Conservation (phyloP, 2,329 filamentous ascomycete genomes). For the Aspergillus sp. region DNA sequence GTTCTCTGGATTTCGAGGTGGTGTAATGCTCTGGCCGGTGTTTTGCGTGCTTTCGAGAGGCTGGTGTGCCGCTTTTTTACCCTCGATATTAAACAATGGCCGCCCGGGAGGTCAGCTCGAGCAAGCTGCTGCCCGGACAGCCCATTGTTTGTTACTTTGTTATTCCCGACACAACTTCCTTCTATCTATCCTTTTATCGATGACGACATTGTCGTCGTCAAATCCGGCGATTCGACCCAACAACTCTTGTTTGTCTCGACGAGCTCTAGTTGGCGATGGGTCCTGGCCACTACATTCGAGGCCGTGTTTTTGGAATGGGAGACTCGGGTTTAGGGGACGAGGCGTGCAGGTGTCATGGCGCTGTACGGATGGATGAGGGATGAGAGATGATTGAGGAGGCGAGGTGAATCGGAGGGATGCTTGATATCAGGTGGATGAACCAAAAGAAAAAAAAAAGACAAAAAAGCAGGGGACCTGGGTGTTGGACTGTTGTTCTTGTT, state of each 20-base stretch:
- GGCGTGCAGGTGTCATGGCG: no score
- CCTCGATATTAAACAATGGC: background rate
- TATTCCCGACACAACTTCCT: background rate
- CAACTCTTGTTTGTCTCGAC: background rate
- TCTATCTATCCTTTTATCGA: no score
- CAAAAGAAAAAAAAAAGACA: conserved; percentile 10
- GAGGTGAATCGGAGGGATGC: conserved; percentile 1
- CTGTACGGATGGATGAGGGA: conserved; percentile 1
- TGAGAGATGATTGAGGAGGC: background rate
- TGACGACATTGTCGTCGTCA: background rate
- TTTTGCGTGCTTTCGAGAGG: conserved; percentile 1
- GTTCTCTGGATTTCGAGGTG: conserved; percentile 9
- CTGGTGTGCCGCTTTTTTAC: background rate
- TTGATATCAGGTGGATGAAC: background rate
- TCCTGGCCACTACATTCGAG: no score
- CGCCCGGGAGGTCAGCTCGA: background rate
- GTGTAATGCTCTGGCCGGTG: conserved; percentile 2
- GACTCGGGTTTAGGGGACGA: conserved; percentile 1
- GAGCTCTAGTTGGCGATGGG: no score
- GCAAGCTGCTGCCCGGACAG: background rate
- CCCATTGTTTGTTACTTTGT: background rate
- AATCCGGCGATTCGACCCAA: background rate
- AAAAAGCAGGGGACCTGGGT: conserved; percentile 20
- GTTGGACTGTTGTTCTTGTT: conserved; percentile 4
- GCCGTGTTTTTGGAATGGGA: no score